A percentile compares a stretch with the other conserved stretches of the same genome.
Evolutionary conservation across 2,329 filamentous ascomycete species (phyloP).

Genomic region (Ophiognomonia clavigignenti-juglandacearum): DNA sequence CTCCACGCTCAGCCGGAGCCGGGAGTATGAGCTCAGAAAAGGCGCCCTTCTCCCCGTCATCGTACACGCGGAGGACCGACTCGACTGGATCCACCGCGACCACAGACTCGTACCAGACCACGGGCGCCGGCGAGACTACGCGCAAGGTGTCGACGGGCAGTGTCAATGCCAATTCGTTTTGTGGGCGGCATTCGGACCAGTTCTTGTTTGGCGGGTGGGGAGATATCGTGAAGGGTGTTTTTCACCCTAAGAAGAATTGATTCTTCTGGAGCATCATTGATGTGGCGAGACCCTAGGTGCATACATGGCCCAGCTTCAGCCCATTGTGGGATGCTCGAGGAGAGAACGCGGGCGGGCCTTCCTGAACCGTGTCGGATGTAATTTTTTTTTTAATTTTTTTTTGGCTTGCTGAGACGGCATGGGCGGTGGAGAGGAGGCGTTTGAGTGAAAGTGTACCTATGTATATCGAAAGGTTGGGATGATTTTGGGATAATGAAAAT

Average conservation of each 20-base stretch:
- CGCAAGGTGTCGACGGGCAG: slow-evolving; percentile 8
- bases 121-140: not conserved
- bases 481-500: too few species aligned
- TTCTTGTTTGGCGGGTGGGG: slow-evolving; percentile 44
- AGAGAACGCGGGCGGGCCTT: too few species aligned
- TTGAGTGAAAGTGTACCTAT: too few species aligned
- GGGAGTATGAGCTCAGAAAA: not conserved
- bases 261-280: too few species aligned
- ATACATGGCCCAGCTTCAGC: too few species aligned
- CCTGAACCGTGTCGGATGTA: too few species aligned
- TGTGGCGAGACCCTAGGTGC: too few species aligned
- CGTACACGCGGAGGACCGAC: slow-evolving; percentile 1
- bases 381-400: too few species aligned
- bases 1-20: not conserved
- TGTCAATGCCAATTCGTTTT: slow-evolving; percentile 38
- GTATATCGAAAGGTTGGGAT: too few species aligned
- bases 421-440: not conserved
- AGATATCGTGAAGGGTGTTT: slow-evolving; percentile 36
- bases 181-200: slow-evolving; percentile 50
- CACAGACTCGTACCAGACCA: not conserved
- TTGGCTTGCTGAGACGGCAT: not conserved
- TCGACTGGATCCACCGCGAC: not conserved
- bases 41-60: not conserved
- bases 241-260: slow-evolving; percentile 31
- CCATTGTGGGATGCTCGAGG: too few species aligned